Percentiles rank a stretch among this genome's conserved stretches.
Evolutionary conservation across 1,284 basidiomycete genomes (phyloP).

Genomic region (Athelia psychrophila): DNA sequence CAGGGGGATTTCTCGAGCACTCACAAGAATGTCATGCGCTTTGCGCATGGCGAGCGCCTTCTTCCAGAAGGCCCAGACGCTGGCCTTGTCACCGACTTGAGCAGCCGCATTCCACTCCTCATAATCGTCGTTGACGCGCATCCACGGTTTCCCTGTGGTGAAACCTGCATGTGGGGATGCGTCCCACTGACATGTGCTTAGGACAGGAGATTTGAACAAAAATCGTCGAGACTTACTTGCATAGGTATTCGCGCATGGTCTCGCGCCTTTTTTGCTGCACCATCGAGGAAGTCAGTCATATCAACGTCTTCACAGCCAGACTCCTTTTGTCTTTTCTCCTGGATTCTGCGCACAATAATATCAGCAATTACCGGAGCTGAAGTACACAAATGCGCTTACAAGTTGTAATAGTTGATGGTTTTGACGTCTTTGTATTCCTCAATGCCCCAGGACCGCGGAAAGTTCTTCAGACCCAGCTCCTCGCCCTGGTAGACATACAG

Average conservation of each 20-base stretch:
- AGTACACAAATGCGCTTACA: conserved; percentile 24
- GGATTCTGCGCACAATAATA: too few relatives aligned
- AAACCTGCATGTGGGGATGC: conserved; percentile 58
- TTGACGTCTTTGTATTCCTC: conserved; percentile 73
- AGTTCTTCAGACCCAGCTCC: conserved; percentile 70
- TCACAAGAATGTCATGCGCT: conserved; percentile 49
- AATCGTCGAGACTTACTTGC: conserved; percentile 41
- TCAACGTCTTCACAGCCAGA: conserved; percentile 38
- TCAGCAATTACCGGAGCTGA: too few relatives aligned
- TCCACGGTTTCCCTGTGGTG: conserved; percentile 67
- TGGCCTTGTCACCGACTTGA: conserved; percentile 45
- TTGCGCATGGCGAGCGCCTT: conserved; percentile 51
- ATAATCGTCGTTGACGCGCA: conserved; percentile 74
- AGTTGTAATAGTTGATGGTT: conserved; percentile 46
- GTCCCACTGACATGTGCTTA: conserved; percentile 55
- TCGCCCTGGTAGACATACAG: conserved; percentile 75
- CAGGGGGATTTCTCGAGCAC: conserved; percentile 12
- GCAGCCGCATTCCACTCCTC: conserved; percentile 57
- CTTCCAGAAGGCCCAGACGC: conserved; percentile 62
- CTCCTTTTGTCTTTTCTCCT: conserved; percentile 31
- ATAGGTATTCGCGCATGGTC: conserved; percentile 72
- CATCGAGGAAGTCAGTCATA: conserved; percentile 56
- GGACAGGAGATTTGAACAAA: neutral
- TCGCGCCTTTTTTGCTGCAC: conserved; percentile 60
- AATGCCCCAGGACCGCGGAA: conserved; percentile 63